These are phyloP conservation scores for Metschnikowia peoriensis DNA, from an alignment of 805 yeast genomes.

Conservation along the genomic window DNA sequence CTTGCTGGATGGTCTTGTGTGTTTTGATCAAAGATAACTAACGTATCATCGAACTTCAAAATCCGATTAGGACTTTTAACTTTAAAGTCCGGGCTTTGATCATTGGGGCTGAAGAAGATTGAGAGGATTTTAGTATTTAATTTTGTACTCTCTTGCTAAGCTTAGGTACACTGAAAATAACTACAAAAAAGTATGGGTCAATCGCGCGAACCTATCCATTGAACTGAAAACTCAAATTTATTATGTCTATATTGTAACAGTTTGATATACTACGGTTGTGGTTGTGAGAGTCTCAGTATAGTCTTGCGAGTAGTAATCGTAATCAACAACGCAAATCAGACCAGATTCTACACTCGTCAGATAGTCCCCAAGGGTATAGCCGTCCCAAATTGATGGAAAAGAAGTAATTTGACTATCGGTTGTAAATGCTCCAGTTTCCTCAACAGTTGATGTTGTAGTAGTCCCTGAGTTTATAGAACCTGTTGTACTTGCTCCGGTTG, in stretches of 20 bases:
- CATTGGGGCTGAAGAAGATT: too few species aligned
- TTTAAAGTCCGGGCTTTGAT: too few species aligned
- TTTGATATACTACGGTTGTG: constrained; percentile 33
- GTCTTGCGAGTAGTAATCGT: constrained; percentile 32
- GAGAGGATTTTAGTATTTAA: too few species aligned
- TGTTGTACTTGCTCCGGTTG: not conserved
- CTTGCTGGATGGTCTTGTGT: not conserved
- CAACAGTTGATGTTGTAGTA: not conserved
- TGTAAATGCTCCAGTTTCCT: not conserved
- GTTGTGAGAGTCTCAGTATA: constrained; percentile 38
- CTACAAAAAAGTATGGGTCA: not conserved
- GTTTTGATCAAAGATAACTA: not conserved
- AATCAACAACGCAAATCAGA: constrained; percentile 34
- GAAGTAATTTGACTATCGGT: constrained; percentile 11
- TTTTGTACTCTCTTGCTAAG: too few species aligned
- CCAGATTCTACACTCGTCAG: constrained; percentile 30
- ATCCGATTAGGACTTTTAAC: too few species aligned
- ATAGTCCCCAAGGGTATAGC: constrained; percentile 35
- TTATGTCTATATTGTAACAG: constrained; percentile 26
- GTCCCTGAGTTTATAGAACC: not conserved
- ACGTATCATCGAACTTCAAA: not conserved
- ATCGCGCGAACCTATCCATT: not conserved
- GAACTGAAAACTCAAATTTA: not conserved
- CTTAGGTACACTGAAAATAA: too few species aligned
- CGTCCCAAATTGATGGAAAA: constrained; percentile 22